Conservation (phyloP, 2,329 filamentous ascomycete genomes). For the Zymoseptoria ardabiliae region DNA sequence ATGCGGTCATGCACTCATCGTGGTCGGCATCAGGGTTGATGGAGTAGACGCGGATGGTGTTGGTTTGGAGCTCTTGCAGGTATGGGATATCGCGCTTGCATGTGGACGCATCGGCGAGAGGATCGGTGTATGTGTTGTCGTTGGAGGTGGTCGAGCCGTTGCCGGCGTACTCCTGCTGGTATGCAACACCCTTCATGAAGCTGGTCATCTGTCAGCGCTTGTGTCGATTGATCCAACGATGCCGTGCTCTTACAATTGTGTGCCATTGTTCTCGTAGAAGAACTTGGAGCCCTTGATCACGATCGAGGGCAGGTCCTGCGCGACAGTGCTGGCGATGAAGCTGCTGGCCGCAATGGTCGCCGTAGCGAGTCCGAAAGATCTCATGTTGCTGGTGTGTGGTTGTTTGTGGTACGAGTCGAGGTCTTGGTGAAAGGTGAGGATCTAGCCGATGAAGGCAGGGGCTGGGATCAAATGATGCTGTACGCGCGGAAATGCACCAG, state of each 20-base stretch:
- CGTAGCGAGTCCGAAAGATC: conserved; percentile 40
- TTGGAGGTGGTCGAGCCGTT: conserved; percentile 35
- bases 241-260: conserved; percentile 52
- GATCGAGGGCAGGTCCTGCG: conserved; percentile 56
- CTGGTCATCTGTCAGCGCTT: conserved; percentile 28
- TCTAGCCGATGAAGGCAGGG: conserved; percentile 1
- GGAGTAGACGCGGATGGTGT: conserved; percentile 91
- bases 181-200: conserved; percentile 89
- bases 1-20: conserved; percentile 71
- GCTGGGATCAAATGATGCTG: neutral
- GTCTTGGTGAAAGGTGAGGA: neutral
- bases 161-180: conserved; percentile 65
- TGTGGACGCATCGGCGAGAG: conserved; percentile 61
- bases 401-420: conserved; percentile 1
- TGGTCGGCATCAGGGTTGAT: conserved; percentile 76
- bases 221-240: neutral
- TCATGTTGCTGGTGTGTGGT: conserved; percentile 38
- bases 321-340: conserved; percentile 33
- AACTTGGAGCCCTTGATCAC: conserved; percentile 77
- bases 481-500: neutral
- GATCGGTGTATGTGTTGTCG: conserved; percentile 63
- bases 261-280: conserved; percentile 77
- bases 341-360: conserved; percentile 43
- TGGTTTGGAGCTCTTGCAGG: conserved; percentile 71
- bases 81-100: conserved; percentile 85